Evolutionary conservation across 805 yeast genomes (phyloP).

Genomic region (Suhomyces sp.): DNA sequence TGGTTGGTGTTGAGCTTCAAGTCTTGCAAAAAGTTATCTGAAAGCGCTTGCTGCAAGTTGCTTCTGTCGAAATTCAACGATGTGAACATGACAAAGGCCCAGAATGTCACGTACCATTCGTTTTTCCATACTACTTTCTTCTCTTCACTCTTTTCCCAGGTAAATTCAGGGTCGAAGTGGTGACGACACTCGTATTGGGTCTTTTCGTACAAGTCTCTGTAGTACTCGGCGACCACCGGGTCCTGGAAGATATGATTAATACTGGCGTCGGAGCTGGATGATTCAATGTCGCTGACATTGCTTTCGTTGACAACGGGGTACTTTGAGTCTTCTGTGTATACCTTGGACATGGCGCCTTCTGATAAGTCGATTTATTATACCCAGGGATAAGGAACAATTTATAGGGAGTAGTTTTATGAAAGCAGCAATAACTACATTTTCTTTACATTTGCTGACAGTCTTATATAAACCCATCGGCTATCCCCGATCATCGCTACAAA

Average conservation of each 20-base stretch:
- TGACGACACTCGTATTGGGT: constrained; percentile 54
- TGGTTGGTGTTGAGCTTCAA: constrained; percentile 23
- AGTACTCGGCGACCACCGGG: constrained; percentile 47
- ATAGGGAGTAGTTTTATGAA: no score
- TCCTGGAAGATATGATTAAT: constrained; percentile 26
- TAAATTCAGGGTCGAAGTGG: constrained; percentile 56
- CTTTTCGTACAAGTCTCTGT: constrained; percentile 44
- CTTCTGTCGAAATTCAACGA: constrained; percentile 26
- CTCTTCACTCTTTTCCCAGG: constrained; percentile 27
- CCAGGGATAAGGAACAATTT: no score
- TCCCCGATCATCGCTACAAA: neutral
- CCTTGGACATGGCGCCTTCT: neutral
- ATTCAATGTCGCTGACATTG: constrained; percentile 2
- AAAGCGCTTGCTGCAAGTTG: constrained; percentile 24
- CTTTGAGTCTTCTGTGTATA: neutral
- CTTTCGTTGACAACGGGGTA: neutral
- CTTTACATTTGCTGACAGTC: neutral
- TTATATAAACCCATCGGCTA: neutral
- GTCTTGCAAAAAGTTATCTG: constrained; percentile 22
- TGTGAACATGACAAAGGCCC: constrained; percentile 23
- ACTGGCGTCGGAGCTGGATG: neutral
- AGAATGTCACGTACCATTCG: constrained; percentile 23
- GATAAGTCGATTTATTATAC: neutral
- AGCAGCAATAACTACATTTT: neutral
- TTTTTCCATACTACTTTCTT: constrained; percentile 18